Evolutionary conservation across 2,329 filamentous ascomycete genomes (phyloP), one percentile per base, ranked within the genome.

Genomic region (Didymosphaeria variabile): DNA sequence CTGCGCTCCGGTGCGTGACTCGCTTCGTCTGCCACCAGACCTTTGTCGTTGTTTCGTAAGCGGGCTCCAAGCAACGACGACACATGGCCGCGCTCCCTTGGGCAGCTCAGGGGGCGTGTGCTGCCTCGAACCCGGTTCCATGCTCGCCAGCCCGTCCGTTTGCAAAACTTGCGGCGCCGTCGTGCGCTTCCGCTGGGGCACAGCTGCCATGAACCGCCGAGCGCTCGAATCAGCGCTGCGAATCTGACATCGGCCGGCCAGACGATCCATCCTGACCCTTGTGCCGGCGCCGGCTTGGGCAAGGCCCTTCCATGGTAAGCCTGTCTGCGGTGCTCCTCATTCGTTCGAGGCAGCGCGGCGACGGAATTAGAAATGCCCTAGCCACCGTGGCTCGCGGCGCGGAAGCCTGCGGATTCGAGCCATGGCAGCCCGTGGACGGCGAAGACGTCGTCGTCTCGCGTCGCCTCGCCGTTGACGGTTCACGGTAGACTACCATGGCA

Each of bases 341-440:
- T 73, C 66, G 70, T 63, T 63, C 55, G 60, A 61, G 32, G 58
- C 49, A 52, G 62, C 60, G 60, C n/a, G 1, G 38, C 38, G 38
- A 40, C 38, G 17, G 5, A 40, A n/a, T 40, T 32, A 32, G 52
- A 32, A 34, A 55, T 46, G 52, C 40, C 29, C 29, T 52, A 50
- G 34, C 17, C 46, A 32, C 57, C 7, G 17, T 53, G 32, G 34
- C 32, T 40, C n/a, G 61, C 63, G 57, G 61, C 47, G 59, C 72
- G 71, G 73, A 74, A 63, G 50, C 64, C 62, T 62, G 67, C 70
- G 72, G 70, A 73, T 71, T 63, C 67, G 38, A 40, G 38, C 61
- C 67, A 66, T 63, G 49, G 59, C 58, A 58, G 58, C 55, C 57
- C 44, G 59, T 65, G 62, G 62, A 68, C 60, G 55, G 69, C 67